Conservation (phyloP, 129 eudicot species). For the Artemisia annua region DNA sequence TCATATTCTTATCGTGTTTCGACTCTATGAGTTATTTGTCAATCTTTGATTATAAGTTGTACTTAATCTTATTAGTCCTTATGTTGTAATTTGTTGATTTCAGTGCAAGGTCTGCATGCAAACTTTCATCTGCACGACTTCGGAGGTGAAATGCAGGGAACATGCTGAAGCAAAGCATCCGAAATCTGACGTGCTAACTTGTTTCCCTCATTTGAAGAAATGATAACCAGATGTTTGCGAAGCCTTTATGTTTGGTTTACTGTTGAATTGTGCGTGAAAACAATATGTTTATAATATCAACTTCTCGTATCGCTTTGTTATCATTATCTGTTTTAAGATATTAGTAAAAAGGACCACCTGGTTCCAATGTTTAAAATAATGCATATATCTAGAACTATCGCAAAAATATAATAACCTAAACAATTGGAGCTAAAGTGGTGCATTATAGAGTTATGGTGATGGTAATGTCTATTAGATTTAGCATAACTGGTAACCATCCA, state of each 20-base stretch:
- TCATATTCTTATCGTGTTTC: too few relatives aligned
- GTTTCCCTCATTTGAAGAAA: slow-evolving; percentile 79
- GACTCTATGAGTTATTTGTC: too few relatives aligned
- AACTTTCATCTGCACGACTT: slow-evolving; percentile 88
- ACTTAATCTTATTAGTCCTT: neutral
- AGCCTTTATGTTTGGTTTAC: slow-evolving; percentile 23
- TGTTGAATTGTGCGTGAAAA: slow-evolving; percentile 26
- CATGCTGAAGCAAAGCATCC: slow-evolving; percentile 95
- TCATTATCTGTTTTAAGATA: slow-evolving; percentile 1
- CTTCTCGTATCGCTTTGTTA: slow-evolving; percentile 23
- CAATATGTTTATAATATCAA: slow-evolving; percentile 29
- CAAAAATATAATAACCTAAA: neutral
- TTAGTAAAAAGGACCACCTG: slow-evolving; percentile 14
- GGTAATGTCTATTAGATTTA: neutral
- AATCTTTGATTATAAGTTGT: too few relatives aligned
- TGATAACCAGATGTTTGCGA: slow-evolving; percentile 24
- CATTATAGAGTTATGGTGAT: neutral
- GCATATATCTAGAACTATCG: neutral
- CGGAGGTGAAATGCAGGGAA: slow-evolving; percentile 90
- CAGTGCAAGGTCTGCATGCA: slow-evolving; percentile 98
- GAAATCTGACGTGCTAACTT: slow-evolving; percentile 52
- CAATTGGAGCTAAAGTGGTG: neutral
- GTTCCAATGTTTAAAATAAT: slow-evolving; percentile 5
- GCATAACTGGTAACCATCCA: neutral
- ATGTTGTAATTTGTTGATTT: neutral